Base-by-base conservation (phyloP, 176 grass and related monocot genomes). In the Hordeum marinum region DNA sequence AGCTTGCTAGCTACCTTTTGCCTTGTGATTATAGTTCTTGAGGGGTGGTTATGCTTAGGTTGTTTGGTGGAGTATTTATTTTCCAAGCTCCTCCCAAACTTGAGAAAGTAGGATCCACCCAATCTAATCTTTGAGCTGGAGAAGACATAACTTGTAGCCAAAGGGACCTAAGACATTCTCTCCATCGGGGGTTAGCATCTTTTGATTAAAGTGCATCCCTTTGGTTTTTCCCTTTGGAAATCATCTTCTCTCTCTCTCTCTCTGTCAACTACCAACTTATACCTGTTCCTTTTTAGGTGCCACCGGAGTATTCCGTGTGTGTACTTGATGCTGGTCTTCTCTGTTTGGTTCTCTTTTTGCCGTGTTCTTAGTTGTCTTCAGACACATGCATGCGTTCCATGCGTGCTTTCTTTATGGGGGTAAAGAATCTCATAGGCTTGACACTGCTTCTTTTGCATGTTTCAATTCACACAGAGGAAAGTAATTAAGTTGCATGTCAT, bases 161-260 rank as follows among this genome's bases (percentile, higher is more conserved):
- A 91, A 91, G 90, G 82, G 88, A 91, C 65, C 64, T 68, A 85
- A 85, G 72, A 91, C 90, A 91, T 91, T 91, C 90, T 73, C 86
- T 85, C 71, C 67, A 82, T 36, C 29, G 79, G 82, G 77, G 76
- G 86, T 83, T 82, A 86, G 72, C 83, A 92, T 92, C 90, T 86
- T 92, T 89, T 89, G 74, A 86, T 79, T 92, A 80, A 89, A 92
- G 90, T 75, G 32, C 40, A 11, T 71, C 20, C 18, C 85, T 86
- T 83, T 78, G 69, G 66, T 88, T 88, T 87, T 82, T n/a, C 32
- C 60, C 62, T 64, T 57, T 12, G 3, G 32, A 72, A 40, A 83
- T 52, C 37, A 65, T 29, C 42, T 52, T 34, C 75, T 40, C 57
- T 74, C 29, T 40, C 57, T 74, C 29, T 11, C 63, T 66, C 88